These are phyloP conservation scores for Venturia asperata DNA, from an alignment of 2,329 filamentous ascomycete species.

Conservation along the genomic window DNA sequence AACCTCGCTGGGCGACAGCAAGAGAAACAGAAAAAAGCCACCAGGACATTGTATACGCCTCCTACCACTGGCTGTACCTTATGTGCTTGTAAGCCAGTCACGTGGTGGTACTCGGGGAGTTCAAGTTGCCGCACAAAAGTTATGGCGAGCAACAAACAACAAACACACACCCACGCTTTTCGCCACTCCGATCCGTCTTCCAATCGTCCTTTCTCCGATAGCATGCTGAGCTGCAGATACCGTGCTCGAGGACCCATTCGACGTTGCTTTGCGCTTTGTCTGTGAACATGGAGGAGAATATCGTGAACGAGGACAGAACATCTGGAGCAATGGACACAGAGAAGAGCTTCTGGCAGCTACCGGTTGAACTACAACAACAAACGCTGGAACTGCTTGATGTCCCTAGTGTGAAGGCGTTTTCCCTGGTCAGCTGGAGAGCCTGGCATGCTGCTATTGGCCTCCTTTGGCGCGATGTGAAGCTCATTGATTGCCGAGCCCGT, in stretches of 20 bases:
- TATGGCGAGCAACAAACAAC: neutral
- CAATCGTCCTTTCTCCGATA: neutral
- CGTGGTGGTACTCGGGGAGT: too few relatives aligned
- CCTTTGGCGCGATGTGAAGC: slow-evolving; percentile 17
- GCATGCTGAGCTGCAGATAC: neutral
- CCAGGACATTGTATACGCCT: too few relatives aligned
- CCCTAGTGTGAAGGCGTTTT: neutral
- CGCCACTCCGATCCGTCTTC: neutral
- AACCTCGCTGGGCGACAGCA: too few relatives aligned
- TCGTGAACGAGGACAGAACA: neutral
- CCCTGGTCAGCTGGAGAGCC: neutral
- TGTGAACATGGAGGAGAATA: neutral
- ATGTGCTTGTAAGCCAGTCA: too few relatives aligned
- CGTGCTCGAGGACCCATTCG: neutral
- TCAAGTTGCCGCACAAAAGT: neutral
- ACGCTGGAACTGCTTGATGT: slow-evolving; percentile 3
- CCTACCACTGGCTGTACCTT: too few relatives aligned
- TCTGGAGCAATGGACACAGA: neutral
- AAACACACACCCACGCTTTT: neutral
- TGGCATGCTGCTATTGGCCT: slow-evolving; percentile 5
- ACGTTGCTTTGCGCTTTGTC: neutral
- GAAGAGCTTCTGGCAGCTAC: slow-evolving; percentile 2
- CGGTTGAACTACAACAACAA: slow-evolving; percentile 14
- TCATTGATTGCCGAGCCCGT: neutral
- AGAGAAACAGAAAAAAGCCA: too few relatives aligned